Evolutionary conservation across 75 land plant genomes (phyloP).

Genomic region (Ceratopteris richardii): DNA sequence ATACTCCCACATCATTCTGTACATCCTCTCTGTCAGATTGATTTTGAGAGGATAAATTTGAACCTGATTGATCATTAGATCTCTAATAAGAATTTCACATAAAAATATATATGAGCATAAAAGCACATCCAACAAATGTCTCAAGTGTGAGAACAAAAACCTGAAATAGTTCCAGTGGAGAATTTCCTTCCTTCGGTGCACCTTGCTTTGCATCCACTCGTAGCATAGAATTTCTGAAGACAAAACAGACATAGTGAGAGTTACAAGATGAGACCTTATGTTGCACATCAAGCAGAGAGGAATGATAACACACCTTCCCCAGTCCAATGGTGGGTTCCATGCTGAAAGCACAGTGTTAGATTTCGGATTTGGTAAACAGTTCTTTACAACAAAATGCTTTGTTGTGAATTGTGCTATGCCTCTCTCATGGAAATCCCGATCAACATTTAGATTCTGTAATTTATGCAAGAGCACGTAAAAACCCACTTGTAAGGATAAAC

Average conservation of each 20-base stretch:
- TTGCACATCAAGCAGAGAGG: background rate
- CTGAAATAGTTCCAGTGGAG: constrained; percentile 85
- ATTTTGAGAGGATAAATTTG: constrained; percentile 88
- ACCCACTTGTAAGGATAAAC: background rate
- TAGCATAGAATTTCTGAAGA: constrained; percentile 82
- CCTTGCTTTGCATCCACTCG: constrained; percentile 95
- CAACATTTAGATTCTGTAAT: constrained; percentile 82
- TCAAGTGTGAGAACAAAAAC: constrained; percentile 24
- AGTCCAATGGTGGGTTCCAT: constrained; percentile 95
- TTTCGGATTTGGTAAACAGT: constrained; percentile 75
- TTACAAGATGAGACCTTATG: too few relatives aligned
- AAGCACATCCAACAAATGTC: too few relatives aligned
- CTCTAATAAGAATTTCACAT: constrained; percentile 5
- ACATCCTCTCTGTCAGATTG: constrained; percentile 81
- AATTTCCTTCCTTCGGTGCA: constrained; percentile 87
- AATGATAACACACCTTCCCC: constrained; percentile 71
- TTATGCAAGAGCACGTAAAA: background rate
- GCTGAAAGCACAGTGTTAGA: constrained; percentile 81
- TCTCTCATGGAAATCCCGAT: constrained; percentile 92
- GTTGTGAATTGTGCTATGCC: constrained; percentile 82
- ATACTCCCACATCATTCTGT: constrained; percentile 92
- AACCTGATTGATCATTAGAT: too few relatives aligned
- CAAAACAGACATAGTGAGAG: too few relatives aligned
- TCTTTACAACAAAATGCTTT: constrained; percentile 85
- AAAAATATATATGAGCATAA: background rate